Evolutionary conservation across 2,329 filamentous ascomycete genomes (phyloP).

Genomic region (Scolecobasidium constrictum): DNA sequence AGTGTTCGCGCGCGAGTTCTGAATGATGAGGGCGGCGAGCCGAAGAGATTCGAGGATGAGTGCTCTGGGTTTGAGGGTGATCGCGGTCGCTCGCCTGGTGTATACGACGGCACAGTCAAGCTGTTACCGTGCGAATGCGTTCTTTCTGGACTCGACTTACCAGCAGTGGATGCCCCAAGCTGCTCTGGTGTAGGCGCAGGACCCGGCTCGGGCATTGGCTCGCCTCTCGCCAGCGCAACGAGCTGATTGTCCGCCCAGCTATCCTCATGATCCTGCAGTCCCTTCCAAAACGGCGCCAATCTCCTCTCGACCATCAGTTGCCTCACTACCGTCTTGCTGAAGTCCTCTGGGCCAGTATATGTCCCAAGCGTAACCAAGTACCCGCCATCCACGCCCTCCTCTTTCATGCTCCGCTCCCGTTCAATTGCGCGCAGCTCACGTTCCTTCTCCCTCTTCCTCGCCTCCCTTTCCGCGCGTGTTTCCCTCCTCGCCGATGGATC

Average conservation of each 20-base stretch:
- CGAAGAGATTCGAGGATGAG: constrained; percentile 49
- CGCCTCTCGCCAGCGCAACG: constrained; percentile 76
- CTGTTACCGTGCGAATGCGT: constrained; percentile 32
- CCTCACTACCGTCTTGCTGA: constrained; percentile 76
- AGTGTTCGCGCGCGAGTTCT: constrained; percentile 82
- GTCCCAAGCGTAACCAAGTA: constrained; percentile 89
- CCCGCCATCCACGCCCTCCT: constrained; percentile 90
- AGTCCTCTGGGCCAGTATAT: constrained; percentile 88
- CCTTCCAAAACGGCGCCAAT: constrained; percentile 90
- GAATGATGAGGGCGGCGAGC: constrained; percentile 40
- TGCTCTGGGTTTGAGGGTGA: constrained; percentile 31
- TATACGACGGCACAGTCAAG: constrained; percentile 19
- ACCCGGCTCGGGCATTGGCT: constrained; percentile 75
- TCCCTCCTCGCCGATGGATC: constrained; percentile 57
- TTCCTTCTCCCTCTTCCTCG: constrained; percentile 73
- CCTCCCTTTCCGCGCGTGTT: constrained; percentile 85
- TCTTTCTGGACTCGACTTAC: constrained; percentile 18
- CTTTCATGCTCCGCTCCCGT: constrained; percentile 77
- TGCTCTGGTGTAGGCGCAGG: constrained; percentile 62
- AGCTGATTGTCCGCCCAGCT: constrained; percentile 93
- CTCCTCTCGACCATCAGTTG: constrained; percentile 91
- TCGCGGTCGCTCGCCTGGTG: not conserved
- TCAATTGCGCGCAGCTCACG: constrained; percentile 66
- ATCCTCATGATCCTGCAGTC: constrained; percentile 76
- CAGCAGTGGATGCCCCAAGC: constrained; percentile 16